Percentiles rank a stretch among this genome's conserved stretches.
Conservation (phyloP, 2,329 filamentous ascomycete species). For the Diatrype stigma region DNA sequence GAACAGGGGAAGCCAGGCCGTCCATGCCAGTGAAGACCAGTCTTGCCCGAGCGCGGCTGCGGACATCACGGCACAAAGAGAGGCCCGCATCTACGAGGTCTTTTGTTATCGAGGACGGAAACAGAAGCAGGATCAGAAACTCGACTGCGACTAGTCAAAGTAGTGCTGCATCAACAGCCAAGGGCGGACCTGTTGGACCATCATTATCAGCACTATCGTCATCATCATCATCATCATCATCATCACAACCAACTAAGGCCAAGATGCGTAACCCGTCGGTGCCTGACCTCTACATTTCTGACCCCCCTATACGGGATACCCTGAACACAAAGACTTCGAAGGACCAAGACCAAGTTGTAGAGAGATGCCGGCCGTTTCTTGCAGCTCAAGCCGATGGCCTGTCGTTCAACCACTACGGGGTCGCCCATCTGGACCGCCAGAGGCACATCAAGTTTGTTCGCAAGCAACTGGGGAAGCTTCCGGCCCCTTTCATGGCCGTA, state of each 20-base stretch:
- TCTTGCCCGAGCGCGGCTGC: slow-evolving; percentile 26
- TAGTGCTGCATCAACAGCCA: neutral
- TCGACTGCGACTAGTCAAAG: neutral
- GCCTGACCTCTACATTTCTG: slow-evolving; percentile 53
- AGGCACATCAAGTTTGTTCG: slow-evolving; percentile 60
- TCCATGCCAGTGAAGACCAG: slow-evolving; percentile 29
- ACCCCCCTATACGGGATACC: slow-evolving; percentile 60
- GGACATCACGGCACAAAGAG: slow-evolving; percentile 13
- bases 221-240: neutral
- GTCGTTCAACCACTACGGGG: slow-evolving; percentile 63
- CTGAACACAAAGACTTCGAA: slow-evolving; percentile 65
- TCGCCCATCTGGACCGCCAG: slow-evolving; percentile 68
- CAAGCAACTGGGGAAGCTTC: slow-evolving; percentile 56
- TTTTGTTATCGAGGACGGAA: slow-evolving; percentile 1
- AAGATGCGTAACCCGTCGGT: slow-evolving; percentile 27
- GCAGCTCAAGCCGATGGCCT: slow-evolving; percentile 44
- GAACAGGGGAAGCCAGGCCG: slow-evolving; percentile 2
- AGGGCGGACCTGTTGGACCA: neutral
- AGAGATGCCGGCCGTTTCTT: slow-evolving; percentile 67
- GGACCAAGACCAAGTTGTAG: slow-evolving; percentile 64
- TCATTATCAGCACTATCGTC: too few species aligned
- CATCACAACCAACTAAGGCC: neutral
- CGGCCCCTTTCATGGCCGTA: slow-evolving; percentile 64
- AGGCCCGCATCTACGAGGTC: slow-evolving; percentile 11
- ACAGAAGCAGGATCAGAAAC: neutral